Evolutionary conservation across 176 grass and related monocot genomes (phyloP), one percentile per base, ranked within the genome.

Genomic region (Aegilops bicornis): DNA sequence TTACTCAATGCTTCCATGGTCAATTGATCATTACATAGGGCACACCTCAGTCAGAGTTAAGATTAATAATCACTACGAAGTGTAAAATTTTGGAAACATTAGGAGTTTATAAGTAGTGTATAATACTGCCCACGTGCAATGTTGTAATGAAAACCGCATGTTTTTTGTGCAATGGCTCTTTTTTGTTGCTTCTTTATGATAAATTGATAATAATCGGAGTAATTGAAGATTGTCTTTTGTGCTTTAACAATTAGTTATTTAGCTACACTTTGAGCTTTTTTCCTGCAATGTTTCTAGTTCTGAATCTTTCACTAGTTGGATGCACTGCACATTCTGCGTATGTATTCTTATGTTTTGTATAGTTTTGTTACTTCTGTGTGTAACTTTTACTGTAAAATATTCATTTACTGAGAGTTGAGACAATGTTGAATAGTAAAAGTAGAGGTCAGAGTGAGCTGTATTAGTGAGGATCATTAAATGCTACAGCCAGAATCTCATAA

Each of bases 221-320:
- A 73, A 37, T 12, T 84, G 58, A 73, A 72, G 40, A 78, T 48
- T 36, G 12, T 79, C 17, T 73, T 84, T 79, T 48, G 10, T 79
- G 25, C 54, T 88, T 79, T 63, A 77, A 73, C 16, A 73, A 63
- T 37, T 6, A 79, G 20, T 39, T 35, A 78, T 61, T 62, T 80
- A 87, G 39, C 30, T 84, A 48, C 24, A 36, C 13, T 16, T 15
- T 20, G 17, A 71, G 23, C 7, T 74, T 69, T 75, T 77, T 76
- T 27, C 27, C 16, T 77, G 74, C 47, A 56, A 77, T 77, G 19
- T 2, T 58, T 62, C 29, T 48, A 76, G 10, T 47, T 42, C 61
- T 62, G 29, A 76, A 64, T 2, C 16, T 85, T 77, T 67, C 47
- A 77, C 73, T 66, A 52, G 73, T 77, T 24, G 20, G 60, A 47